A percentile compares a stretch with the other conserved stretches of the same genome.
Conservation (phyloP, 2,329 filamentous ascomycete genomes). For the Diaporthe aspalathi region DNA sequence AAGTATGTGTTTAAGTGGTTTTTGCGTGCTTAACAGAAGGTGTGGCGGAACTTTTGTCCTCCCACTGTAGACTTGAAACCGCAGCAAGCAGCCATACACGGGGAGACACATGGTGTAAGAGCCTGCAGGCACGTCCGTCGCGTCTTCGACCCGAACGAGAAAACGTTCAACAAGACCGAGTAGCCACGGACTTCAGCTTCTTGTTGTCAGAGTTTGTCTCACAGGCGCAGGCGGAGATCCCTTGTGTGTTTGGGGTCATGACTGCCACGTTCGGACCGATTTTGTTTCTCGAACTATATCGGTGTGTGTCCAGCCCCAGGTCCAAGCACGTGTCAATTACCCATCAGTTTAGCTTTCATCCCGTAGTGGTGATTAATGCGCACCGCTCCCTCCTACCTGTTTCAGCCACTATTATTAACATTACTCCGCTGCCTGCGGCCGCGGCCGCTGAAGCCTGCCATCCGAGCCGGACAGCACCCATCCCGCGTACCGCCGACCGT, state of each 20-base stretch:
- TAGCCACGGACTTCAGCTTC: background rate
- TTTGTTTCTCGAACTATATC: background rate
- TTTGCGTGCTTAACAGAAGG: too few species aligned
- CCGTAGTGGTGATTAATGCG: background rate
- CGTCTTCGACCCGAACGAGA: background rate
- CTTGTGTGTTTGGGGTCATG: background rate
- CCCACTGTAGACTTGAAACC: background rate
- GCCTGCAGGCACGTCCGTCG: background rate
- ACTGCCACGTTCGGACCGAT: conserved; percentile 7
- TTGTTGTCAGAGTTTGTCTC: background rate
- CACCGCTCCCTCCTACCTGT: background rate
- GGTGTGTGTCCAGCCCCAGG: background rate
- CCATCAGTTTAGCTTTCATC: conserved; percentile 6
- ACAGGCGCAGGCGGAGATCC: background rate
- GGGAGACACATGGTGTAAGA: background rate
- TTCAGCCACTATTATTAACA: conserved; percentile 9
- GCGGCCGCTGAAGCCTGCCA: conserved; percentile 3
- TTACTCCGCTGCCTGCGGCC: background rate
- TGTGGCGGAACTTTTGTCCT: too few species aligned
- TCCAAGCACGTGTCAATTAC: background rate
- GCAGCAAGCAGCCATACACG: background rate
- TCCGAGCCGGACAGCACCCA: conserved; percentile 19
- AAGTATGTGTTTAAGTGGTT: too few species aligned
- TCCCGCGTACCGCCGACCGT: background rate
- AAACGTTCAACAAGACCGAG: background rate